Evolutionary conservation across 1,284 basidiomycete species (phyloP).

Genomic region (Fomes fomentarius): DNA sequence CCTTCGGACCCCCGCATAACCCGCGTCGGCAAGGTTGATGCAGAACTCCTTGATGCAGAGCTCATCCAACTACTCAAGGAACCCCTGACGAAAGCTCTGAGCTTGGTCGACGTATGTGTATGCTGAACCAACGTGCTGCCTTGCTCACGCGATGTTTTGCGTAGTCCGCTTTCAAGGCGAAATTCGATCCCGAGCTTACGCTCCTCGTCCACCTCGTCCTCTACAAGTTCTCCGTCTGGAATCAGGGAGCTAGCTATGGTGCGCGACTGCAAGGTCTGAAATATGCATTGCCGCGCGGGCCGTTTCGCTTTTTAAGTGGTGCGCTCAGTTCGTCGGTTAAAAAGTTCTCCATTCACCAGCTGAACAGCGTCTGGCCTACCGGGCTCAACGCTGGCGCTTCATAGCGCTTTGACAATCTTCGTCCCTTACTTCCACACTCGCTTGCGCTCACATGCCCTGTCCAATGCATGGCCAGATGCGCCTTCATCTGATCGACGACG

Average conservation of each 20-base stretch:
- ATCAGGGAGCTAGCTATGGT: slow-evolving; percentile 85
- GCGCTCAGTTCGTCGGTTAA: not conserved
- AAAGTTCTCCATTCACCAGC: slow-evolving; percentile 6
- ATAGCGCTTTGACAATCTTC: slow-evolving; percentile 77
- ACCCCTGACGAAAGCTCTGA: slow-evolving; percentile 80
- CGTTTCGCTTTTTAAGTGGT: slow-evolving; percentile 4
- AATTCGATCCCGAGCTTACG: slow-evolving; percentile 81
- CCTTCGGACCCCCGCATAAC: slow-evolving; percentile 52
- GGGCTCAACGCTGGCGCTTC: slow-evolving; percentile 61
- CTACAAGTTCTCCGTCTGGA: slow-evolving; percentile 87
- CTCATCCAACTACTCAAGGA: slow-evolving; percentile 84
- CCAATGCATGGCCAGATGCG: slow-evolving; percentile 87
- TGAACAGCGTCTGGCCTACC: slow-evolving; percentile 63
- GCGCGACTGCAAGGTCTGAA: slow-evolving; percentile 88
- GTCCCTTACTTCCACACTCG: slow-evolving; percentile 81
- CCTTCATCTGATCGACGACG: slow-evolving; percentile 78
- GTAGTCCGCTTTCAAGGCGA: slow-evolving; percentile 64
- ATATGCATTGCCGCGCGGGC: slow-evolving; percentile 40
- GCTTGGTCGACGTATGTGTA: slow-evolving; percentile 64
- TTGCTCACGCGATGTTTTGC: slow-evolving; percentile 2
- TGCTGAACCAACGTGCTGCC: not conserved
- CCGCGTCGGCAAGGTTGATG: slow-evolving; percentile 92
- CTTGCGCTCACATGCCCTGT: slow-evolving; percentile 76
- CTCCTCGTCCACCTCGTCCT: slow-evolving; percentile 79
- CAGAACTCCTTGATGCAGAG: slow-evolving; percentile 91